Base-by-base conservation (phyloP, 2,329 filamentous ascomycete species). In the Dryadomyces quercus-mongolicae region DNA sequence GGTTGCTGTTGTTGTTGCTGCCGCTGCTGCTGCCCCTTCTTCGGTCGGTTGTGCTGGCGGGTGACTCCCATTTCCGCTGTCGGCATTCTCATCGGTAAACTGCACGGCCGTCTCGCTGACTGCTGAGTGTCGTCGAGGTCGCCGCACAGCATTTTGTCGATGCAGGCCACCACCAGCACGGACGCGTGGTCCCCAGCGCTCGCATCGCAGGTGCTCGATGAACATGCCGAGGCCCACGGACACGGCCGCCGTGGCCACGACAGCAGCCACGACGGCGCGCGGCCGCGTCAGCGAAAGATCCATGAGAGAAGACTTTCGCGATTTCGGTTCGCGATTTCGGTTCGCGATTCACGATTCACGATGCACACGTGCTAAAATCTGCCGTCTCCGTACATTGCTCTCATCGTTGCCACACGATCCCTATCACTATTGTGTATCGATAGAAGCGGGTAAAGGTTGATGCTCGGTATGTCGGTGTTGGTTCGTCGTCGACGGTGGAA, bases 61-160 rank as follows among this genome's bases (percentile, higher is more conserved):
- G 21, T n/a, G n/a, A n/a, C n/a, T n/a, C n/a, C 58, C 57, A 42
- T 45, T 58, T 5, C 56, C 47, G 40, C 54, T 54, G 25, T 36
- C 49, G 40, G n/a, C n/a, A n/a, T 51, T 56, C 25, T 54, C 54
- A 40, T 55, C 55, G 40, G 53, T 58, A 8, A 36, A n/a, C 43
- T 55, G 49, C 16, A 54, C 59, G 31, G 60, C 60, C 16, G 53
- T 42, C 25, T 42, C 63, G 60, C 21, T 56, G 60, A 3, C 58
- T 57, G 34, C 55, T 55, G 58, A 56, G 49, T 20, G 43, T 46
- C 43, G 54, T 54, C 51, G 57, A 40, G 43, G 56, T 58, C 51
- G 57, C 16, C 61, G 57, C 10, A 62, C 53, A 16, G 60, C 60
- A 45, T 61, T 61, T 16, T 57, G 56, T 4, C 60, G 49, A 25